Evolutionary conservation across 164 flowering plant genomes (phyloP).

Genomic region (Akebia trifoliata): DNA sequence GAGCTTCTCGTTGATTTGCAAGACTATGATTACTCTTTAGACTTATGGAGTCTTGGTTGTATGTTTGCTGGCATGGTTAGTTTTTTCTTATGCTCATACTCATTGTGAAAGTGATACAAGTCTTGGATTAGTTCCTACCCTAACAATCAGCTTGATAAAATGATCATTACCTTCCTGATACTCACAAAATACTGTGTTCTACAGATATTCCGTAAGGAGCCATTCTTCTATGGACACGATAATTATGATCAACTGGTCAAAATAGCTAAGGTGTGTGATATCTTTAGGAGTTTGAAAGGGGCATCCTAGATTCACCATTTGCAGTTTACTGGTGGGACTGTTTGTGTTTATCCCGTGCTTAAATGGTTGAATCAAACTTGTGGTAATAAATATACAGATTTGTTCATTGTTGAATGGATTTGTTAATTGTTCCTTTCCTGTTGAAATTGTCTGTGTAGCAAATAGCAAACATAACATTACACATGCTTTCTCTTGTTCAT

Average conservation of each 20-base stretch:
- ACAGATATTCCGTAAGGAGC: slow-evolving; percentile 70
- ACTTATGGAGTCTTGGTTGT: slow-evolving; percentile 98
- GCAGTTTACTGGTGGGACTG: background rate
- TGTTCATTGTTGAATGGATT: too few relatives aligned
- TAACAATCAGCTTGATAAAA: background rate
- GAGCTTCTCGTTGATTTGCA: slow-evolving; percentile 97
- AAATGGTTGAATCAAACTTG: background rate
- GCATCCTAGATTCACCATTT: background rate
- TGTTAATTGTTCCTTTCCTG: too few relatives aligned
- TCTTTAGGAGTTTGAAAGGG: background rate
- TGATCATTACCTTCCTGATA: background rate
- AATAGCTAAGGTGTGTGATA: slow-evolving; percentile 73
- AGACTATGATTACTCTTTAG: slow-evolving; percentile 95
- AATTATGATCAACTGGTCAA: slow-evolving; percentile 95
- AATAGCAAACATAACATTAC: too few relatives aligned
- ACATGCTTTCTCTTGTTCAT: too few relatives aligned
- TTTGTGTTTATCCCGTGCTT: background rate
- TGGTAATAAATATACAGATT: background rate
- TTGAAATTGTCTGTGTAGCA: too few relatives aligned
- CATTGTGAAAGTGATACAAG: background rate
- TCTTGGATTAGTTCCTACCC: background rate
- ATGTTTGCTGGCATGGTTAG: slow-evolving; percentile 99
- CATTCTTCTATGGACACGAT: slow-evolving; percentile 91
- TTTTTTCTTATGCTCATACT: background rate
- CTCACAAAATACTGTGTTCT: slow-evolving; percentile 9